A percentile compares a stretch with the other conserved stretches of the same genome.
Conservation (phyloP, 2,329 filamentous ascomycete genomes). For the Colletotrichum somersetense region DNA sequence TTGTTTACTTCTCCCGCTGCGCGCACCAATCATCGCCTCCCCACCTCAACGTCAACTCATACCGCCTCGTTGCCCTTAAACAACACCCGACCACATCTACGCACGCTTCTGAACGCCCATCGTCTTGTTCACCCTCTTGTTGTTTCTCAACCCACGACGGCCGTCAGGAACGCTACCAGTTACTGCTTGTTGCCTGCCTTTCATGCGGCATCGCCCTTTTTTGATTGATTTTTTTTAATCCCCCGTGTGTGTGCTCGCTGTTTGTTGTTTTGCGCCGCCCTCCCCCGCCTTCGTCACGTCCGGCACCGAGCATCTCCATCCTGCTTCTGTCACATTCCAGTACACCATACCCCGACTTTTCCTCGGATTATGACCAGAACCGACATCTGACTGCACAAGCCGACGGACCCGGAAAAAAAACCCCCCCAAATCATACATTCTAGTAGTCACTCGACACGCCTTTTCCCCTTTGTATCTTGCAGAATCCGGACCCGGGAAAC, state of each 20-base stretch:
- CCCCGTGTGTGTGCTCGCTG: constrained; percentile 21
- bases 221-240: constrained; percentile 27
- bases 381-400: constrained; percentile 28
- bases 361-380: constrained; percentile 29
- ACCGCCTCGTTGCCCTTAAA: constrained; percentile 42
- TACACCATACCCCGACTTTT: background rate
- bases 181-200: constrained; percentile 28
- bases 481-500: constrained; percentile 8
- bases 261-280: constrained; percentile 34
- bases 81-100: constrained; percentile 41
- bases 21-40: constrained; percentile 43
- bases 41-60: constrained; percentile 39
- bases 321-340: constrained; percentile 37
- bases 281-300: constrained; percentile 18
- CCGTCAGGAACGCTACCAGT: constrained; percentile 41
- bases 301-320: constrained; percentile 12
- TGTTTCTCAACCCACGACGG: constrained; percentile 37
- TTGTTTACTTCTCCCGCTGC: constrained; percentile 42
- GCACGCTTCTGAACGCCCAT: constrained; percentile 23
- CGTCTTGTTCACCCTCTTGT: constrained; percentile 27
- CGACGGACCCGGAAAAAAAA: constrained; percentile 7
- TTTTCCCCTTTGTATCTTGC: constrained; percentile 38
- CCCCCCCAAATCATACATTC: constrained; percentile 32
- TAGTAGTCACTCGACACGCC: constrained; percentile 31
- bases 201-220: constrained; percentile 29